phyloP scores from a whole-genome alignment of 805 yeast genomes.

The Cyberlindnera meyerae region DNA sequence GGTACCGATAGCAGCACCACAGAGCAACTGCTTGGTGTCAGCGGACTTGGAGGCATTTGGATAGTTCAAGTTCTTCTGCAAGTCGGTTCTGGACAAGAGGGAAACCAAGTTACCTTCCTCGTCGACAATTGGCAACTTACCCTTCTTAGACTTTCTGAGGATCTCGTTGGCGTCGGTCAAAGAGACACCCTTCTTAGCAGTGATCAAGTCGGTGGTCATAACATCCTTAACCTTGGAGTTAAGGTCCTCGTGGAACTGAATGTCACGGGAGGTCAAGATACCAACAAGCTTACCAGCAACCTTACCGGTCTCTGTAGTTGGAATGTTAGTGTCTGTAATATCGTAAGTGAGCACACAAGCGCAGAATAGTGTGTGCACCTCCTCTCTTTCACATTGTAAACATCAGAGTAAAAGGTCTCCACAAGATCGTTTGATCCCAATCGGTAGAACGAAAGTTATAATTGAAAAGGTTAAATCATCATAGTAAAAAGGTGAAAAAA shows the following conservation, averaged over 20 bases:
- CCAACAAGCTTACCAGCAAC: conserved; percentile 89
- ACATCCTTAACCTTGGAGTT: conserved; percentile 60
- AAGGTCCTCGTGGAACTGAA: conserved; percentile 85
- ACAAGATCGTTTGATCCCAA: conserved; percentile 93
- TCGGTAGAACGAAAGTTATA: conserved; percentile 99
- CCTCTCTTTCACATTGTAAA: neutral
- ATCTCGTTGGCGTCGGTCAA: conserved; percentile 85
- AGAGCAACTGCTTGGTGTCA: conserved; percentile 88
- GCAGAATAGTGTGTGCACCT: neutral
- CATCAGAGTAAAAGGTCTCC: conserved; percentile 57
- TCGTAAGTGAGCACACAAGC: no score
- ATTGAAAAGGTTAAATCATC: conserved; percentile 47
- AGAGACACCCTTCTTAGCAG: conserved; percentile 78
- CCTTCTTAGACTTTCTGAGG: conserved; percentile 90
- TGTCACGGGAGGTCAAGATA: conserved; percentile 94
- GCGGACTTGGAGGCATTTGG: conserved; percentile 94
- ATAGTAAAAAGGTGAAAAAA: conserved; percentile 23
- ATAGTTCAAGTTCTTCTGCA: conserved; percentile 90
- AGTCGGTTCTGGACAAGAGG: conserved; percentile 89
- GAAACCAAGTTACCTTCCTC: conserved; percentile 70
- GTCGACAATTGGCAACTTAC: conserved; percentile 94
- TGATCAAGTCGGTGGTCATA: conserved; percentile 86
- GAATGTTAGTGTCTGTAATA: conserved; percentile 22
- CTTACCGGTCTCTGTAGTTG: conserved; percentile 68
- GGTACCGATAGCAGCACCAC: conserved; percentile 99